Evolutionary conservation across 495 filamentous ascomycete species (phyloP).

Genomic region (Penicillium pulvis): DNA sequence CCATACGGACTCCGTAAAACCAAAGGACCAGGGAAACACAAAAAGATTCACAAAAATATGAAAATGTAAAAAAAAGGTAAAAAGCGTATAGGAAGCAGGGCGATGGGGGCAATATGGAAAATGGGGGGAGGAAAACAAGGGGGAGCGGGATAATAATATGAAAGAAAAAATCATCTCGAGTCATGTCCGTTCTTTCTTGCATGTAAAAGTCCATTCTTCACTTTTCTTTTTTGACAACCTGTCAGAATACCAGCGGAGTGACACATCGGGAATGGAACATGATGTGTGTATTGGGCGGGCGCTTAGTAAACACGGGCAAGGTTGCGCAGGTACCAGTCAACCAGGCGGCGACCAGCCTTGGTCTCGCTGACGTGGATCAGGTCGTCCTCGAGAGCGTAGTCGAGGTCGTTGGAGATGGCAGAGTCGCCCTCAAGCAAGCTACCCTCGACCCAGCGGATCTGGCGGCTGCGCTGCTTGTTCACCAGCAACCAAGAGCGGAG

Average conservation of each 20-base stretch:
- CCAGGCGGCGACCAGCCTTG: constrained; percentile 93
- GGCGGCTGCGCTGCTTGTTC: constrained; percentile 97
- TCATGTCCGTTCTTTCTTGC: constrained; percentile 36
- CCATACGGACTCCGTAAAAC: constrained; percentile 18
- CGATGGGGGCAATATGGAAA: constrained; percentile 24
- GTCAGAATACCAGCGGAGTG: constrained; percentile 17
- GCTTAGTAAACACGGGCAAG: constrained; percentile 84
- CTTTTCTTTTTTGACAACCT: constrained; percentile 23
- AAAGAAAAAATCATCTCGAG: constrained; percentile 38
- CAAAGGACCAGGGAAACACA: constrained; percentile 22
- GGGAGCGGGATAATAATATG: constrained; percentile 30
- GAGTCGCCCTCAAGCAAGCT: constrained; percentile 89
- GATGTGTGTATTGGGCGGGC: constrained; percentile 1
- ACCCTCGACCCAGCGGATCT: constrained; percentile 91
- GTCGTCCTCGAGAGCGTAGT: constrained; percentile 96
- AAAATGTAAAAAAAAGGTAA: constrained; percentile 22
- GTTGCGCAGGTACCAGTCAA: constrained; percentile 99
- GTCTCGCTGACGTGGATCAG: constrained; percentile 98
- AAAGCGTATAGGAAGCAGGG: constrained; percentile 25
- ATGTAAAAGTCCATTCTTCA: constrained; percentile 29
- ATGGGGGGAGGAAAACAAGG: constrained; percentile 23
- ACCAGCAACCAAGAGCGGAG: constrained; percentile 87
- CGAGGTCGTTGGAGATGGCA: constrained; percentile 86
- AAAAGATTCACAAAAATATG: constrained; percentile 25
- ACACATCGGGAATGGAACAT: constrained; percentile 10